phyloP scores from a whole-genome alignment of 2,329 filamentous ascomycete genomes.

The Huntiella abstrusa region DNA sequence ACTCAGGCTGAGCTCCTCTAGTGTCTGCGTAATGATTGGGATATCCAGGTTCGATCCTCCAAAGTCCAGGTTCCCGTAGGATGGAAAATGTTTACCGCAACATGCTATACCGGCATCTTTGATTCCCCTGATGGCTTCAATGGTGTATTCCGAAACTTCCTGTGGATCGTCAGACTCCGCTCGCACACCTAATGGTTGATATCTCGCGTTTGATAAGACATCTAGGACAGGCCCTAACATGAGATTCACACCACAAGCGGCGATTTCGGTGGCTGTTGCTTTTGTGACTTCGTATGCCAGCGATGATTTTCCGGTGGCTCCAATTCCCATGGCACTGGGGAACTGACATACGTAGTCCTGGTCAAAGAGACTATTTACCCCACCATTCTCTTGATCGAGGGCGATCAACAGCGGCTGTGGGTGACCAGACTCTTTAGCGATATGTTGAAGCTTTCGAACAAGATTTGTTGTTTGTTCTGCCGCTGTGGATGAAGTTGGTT shows the following conservation, averaged over 20 bases:
- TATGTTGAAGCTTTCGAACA: constrained; percentile 79
- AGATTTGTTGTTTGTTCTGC: constrained; percentile 76
- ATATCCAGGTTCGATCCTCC: constrained; percentile 80
- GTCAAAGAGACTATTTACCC: constrained; percentile 90
- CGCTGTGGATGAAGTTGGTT: constrained; percentile 34
- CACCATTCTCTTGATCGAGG: constrained; percentile 93
- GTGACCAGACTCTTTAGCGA: constrained; percentile 79
- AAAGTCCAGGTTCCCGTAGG: constrained; percentile 88
- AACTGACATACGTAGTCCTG: constrained; percentile 93
- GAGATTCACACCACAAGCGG: constrained; percentile 86
- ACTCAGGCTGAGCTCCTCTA: constrained; percentile 82
- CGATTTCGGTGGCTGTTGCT: constrained; percentile 80
- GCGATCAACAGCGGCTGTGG: constrained; percentile 77
- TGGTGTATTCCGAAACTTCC: constrained; percentile 81
- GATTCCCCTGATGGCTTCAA: constrained; percentile 80
- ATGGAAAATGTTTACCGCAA: constrained; percentile 91
- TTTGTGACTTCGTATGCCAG: constrained; percentile 80
- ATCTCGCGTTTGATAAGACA: constrained; percentile 79
- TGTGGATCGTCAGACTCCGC: constrained; percentile 86
- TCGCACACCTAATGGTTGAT: constrained; percentile 76
- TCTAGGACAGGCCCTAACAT: constrained; percentile 89
- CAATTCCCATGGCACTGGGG: constrained; percentile 88
- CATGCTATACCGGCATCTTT: constrained; percentile 78
- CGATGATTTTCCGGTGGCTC: constrained; percentile 72
- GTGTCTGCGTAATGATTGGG: constrained; percentile 83